Percentiles rank a stretch among this genome's conserved stretches.
phyloP scores from a whole-genome alignment of 345 rosid genomes.

The Populus pruinosa region DNA sequence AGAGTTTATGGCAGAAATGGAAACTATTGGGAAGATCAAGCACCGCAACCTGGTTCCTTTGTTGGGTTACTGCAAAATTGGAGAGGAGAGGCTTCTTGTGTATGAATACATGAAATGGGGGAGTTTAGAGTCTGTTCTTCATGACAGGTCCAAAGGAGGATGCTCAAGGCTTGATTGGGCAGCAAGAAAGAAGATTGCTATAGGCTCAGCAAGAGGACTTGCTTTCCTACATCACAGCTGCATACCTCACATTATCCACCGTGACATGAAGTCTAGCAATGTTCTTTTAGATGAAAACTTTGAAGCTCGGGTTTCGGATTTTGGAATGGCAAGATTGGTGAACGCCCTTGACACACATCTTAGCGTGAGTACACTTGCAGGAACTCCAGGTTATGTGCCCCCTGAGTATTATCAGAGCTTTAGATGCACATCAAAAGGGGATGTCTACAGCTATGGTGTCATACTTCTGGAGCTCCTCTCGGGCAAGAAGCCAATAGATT shows the following conservation, averaged over 20 bases:
- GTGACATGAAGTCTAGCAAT: conserved; percentile 98
- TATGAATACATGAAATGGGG: conserved; percentile 99
- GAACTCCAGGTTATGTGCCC: conserved; percentile 98
- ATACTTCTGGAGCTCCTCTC: conserved; percentile 91
- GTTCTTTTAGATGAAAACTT: conserved; percentile 87
- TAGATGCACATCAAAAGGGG: conserved; percentile 91
- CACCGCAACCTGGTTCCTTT: conserved; percentile 92
- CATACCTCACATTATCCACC: conserved; percentile 92
- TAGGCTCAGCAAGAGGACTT: conserved; percentile 93
- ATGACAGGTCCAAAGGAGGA: conserved; percentile 54
- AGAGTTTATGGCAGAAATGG: conserved; percentile 99
- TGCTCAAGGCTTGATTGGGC: conserved; percentile 63
- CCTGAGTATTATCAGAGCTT: conserved; percentile 98
- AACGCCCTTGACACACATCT: conserved; percentile 93
- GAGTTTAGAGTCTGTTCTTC: conserved; percentile 87
- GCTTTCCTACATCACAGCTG: conserved; percentile 99
- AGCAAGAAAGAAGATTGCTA: conserved; percentile 81
- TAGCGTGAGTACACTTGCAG: conserved; percentile 94
- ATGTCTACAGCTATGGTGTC: conserved; percentile 93
- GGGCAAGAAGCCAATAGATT: conserved; percentile 88
- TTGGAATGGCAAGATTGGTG: conserved; percentile 93
- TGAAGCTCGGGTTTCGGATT: conserved; percentile 93
- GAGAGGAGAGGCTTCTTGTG: conserved; percentile 96
- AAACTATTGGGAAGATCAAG: conserved; percentile 94
- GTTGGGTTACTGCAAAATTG: conserved; percentile 88